Conservation (phyloP, 1,284 basidiomycete genomes). For the Inonotus obliquus region DNA sequence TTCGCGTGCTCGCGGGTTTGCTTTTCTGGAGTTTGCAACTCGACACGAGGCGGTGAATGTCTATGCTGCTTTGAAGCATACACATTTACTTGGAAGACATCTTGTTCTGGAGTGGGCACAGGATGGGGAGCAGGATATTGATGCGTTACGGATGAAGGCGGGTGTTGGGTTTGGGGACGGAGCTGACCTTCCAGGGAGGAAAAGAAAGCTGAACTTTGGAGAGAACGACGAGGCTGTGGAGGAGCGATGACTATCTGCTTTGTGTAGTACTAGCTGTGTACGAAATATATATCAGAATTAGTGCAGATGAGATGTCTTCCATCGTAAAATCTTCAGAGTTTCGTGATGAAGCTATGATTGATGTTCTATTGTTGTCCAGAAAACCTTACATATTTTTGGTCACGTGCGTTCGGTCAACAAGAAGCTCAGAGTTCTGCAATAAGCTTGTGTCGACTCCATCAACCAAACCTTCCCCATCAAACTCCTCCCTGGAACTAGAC, state of each 20-base stretch:
- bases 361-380: too few relatives aligned
- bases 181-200: conserved; percentile 61
- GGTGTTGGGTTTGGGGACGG: conserved; percentile 69
- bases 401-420: background rate
- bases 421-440: background rate
- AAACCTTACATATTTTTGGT: too few relatives aligned
- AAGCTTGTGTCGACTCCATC: background rate
- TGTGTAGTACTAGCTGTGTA: background rate
- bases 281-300: background rate
- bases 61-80: conserved; percentile 81
- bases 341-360: too few relatives aligned
- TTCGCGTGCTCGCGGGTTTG: conserved; percentile 85
- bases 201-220: conserved; percentile 59
- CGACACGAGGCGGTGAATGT: conserved; percentile 85
- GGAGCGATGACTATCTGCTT: background rate
- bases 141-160: conserved; percentile 73
- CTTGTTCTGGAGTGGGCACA: conserved; percentile 93
- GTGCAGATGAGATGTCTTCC: background rate
- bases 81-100: conserved; percentile 94
- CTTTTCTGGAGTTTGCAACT: conserved; percentile 90
- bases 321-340: too few relatives aligned
- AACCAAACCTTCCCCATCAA: background rate
- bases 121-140: conserved; percentile 71
- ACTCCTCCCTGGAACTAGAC: background rate
- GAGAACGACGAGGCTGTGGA: conserved; percentile 22